Evolutionary conservation across 1,284 basidiomycete species (phyloP).

Genomic region (Volvariella surrecta): DNA sequence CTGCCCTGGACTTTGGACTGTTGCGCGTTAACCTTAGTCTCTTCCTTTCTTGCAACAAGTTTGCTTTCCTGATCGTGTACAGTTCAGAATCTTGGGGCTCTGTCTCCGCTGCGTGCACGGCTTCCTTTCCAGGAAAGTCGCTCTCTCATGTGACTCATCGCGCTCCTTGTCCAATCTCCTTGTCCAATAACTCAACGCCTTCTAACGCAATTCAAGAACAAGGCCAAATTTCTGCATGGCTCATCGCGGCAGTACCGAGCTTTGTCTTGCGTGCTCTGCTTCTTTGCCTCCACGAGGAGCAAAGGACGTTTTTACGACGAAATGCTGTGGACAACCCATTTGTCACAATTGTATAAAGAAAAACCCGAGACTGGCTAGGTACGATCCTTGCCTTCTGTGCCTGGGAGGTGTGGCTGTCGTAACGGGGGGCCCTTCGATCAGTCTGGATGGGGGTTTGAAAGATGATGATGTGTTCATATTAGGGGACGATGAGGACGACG

Average conservation of each 20-base stretch:
- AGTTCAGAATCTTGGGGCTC: too few species aligned
- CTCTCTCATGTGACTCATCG: not conserved
- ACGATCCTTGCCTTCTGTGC: slow-evolving; percentile 59
- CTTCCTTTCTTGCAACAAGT: too few species aligned
- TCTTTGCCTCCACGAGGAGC: slow-evolving; percentile 35
- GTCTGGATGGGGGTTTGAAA: slow-evolving; percentile 43
- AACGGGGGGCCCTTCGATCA: slow-evolving; percentile 19
- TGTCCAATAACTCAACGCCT: slow-evolving; percentile 7
- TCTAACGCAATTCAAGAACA: slow-evolving; percentile 4
- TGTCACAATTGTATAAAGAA: slow-evolving; percentile 41
- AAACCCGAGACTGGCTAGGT: slow-evolving; percentile 52
- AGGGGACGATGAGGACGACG: slow-evolving; percentile 52
- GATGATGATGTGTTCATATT: slow-evolving; percentile 57
- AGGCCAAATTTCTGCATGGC: too few species aligned
- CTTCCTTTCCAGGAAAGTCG: too few species aligned
- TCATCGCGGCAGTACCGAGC: slow-evolving; percentile 18
- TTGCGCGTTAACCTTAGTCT: too few species aligned
- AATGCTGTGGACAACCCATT: slow-evolving; percentile 52
- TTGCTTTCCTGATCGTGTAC: too few species aligned
- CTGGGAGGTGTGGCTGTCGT: slow-evolving; percentile 47
- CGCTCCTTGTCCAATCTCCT: not conserved
- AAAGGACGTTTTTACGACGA: slow-evolving; percentile 34
- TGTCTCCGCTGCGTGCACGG: too few species aligned
- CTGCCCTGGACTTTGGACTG: too few species aligned
- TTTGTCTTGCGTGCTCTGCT: slow-evolving; percentile 60